Percentiles rank a stretch among this genome's conserved stretches.
These are phyloP conservation scores for Davidsoniella neocaledoniae DNA, from an alignment of 2,329 filamentous ascomycete species.

Conservation along the genomic window DNA sequence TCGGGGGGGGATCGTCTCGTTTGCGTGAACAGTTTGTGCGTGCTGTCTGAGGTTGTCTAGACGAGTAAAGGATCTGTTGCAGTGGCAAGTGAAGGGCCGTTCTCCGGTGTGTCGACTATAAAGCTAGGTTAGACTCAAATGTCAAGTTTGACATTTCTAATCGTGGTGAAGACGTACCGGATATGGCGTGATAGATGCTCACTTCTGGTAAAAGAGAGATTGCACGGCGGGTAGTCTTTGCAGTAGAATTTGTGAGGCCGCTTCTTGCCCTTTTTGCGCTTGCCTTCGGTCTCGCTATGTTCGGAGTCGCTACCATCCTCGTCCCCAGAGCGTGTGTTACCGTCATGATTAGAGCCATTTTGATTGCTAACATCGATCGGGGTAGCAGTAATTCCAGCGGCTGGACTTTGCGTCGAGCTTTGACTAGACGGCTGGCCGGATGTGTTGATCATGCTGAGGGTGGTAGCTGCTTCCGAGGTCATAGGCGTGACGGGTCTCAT, in stretches of 20 bases:
- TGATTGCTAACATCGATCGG: not conserved
- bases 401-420: conserved; percentile 1
- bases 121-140: conserved; percentile 1
- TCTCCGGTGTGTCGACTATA: conserved; percentile 89
- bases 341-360: not conserved
- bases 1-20: conserved; percentile 92
- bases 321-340: not conserved
- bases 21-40: conserved; percentile 92
- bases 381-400: too few relatives aligned
- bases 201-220: conserved; percentile 84
- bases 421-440: not conserved
- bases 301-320: conserved; percentile 8
- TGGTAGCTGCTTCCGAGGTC: conserved; percentile 7
- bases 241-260: conserved; percentile 95
- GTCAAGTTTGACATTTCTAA: not conserved
- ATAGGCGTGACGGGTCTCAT: conserved; percentile 8
- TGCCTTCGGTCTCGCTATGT: conserved; percentile 32
- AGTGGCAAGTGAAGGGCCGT: conserved; percentile 92
- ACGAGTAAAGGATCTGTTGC: conserved; percentile 46
- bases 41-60: conserved; percentile 55
- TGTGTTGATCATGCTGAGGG: conserved; percentile 2
- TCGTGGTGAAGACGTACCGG: conserved; percentile 33
- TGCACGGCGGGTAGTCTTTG: conserved; percentile 85
- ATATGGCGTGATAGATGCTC: conserved; percentile 93
- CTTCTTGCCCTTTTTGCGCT: conserved; percentile 70